These are phyloP conservation scores for Botrytis byssoidea DNA, from an alignment of 2,329 filamentous ascomycete species.

Conservation along the genomic window DNA sequence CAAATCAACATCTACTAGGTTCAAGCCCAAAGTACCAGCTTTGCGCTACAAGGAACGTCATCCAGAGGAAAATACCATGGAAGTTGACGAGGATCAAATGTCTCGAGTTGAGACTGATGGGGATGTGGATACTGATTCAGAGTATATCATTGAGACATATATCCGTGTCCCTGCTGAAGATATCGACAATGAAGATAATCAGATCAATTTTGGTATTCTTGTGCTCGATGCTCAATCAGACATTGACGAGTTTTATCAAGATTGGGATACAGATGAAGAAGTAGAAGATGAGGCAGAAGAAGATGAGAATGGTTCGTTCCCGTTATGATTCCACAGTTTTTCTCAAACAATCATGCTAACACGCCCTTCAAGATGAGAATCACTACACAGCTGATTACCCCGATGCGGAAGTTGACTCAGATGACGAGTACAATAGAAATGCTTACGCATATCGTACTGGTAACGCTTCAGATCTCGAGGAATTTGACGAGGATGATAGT, in stretches of 20 bases:
- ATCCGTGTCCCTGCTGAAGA: conserved; percentile 61
- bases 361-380: conserved; percentile 59
- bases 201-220: conserved; percentile 47
- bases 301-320: conserved; percentile 59
- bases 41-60: conserved; percentile 57
- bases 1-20: conserved; percentile 40
- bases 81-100: conserved; percentile 30
- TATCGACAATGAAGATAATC: conserved; percentile 48
- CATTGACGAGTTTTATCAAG: conserved; percentile 58
- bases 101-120: conserved; percentile 44
- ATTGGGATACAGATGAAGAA: conserved; percentile 58
- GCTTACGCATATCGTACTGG: conserved; percentile 53
- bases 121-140: conserved; percentile 50
- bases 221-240: conserved; percentile 39
- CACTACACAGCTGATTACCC: conserved; percentile 79
- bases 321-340: not conserved
- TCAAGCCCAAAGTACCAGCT: conserved; percentile 55
- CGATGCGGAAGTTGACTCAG: conserved; percentile 73
- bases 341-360: conserved; percentile 23
- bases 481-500: conserved; percentile 32
- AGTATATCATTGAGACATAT: conserved; percentile 65
- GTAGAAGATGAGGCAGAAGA: conserved; percentile 64
- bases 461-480: conserved; percentile 37
- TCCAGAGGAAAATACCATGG: conserved; percentile 42
- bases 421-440: conserved; percentile 61